Evolutionary conservation across 2,329 filamentous ascomycete species (phyloP).

Genomic region (Phaeoacremonium minimum): DNA sequence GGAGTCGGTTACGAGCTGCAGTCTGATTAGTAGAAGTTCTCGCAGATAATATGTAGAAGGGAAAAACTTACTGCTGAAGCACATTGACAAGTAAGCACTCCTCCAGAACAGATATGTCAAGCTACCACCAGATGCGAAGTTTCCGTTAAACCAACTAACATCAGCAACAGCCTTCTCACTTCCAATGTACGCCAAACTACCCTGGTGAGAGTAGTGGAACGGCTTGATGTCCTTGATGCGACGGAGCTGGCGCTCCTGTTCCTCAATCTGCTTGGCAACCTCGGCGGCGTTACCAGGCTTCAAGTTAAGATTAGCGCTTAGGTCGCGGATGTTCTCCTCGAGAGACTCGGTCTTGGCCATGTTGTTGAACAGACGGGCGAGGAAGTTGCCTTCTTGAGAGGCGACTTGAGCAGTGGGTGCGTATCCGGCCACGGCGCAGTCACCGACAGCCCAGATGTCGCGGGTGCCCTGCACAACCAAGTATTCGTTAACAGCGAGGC

Average conservation of each 20-base stretch:
- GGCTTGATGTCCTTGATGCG: conserved; percentile 93
- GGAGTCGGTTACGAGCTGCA: conserved; percentile 83
- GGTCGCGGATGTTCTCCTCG: conserved; percentile 68
- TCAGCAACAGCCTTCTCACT: conserved; percentile 95
- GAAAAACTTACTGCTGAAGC: conserved; percentile 86
- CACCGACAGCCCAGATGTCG: conserved; percentile 96
- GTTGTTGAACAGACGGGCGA: conserved; percentile 95
- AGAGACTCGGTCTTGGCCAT: conserved; percentile 92
- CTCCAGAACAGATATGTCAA: conserved; percentile 98
- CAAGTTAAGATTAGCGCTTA: conserved; percentile 60
- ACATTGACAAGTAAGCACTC: conserved; percentile 98
- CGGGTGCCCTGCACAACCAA: conserved; percentile 95
- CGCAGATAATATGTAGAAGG: conserved; percentile 1
- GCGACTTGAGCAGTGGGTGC: conserved; percentile 97
- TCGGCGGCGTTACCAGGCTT: conserved; percentile 64
- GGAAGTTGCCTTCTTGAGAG: conserved; percentile 90
- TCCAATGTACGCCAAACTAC: conserved; percentile 94
- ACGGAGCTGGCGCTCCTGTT: conserved; percentile 79
- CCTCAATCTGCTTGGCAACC: conserved; percentile 71
- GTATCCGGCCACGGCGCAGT: conserved; percentile 96
- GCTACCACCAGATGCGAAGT: conserved; percentile 87
- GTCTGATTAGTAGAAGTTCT: conserved; percentile 12
- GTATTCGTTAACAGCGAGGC: conserved; percentile 96
- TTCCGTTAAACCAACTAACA: conserved; percentile 95
- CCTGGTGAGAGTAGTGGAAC: conserved; percentile 98